phyloP scores from a whole-genome alignment of 2,329 filamentous ascomycete genomes.

The Exophiala oligosperma region DNA sequence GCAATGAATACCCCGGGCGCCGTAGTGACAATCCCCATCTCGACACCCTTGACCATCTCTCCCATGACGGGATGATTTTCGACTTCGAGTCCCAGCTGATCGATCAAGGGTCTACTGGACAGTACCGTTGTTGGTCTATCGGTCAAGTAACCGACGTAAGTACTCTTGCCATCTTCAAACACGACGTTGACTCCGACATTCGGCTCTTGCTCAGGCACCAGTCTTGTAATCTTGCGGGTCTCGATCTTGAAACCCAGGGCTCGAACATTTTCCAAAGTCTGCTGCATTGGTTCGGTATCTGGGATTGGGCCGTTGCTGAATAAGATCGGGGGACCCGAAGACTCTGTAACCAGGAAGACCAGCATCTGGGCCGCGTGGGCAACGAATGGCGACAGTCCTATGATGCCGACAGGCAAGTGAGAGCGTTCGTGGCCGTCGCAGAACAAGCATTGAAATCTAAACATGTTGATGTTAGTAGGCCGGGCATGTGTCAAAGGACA shows the following conservation, averaged over 20 bases:
- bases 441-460: slow-evolving; percentile 8
- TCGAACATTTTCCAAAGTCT: neutral
- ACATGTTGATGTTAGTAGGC: neutral
- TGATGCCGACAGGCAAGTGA: neutral
- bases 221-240: neutral
- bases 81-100: slow-evolving; percentile 1
- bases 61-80: neutral
- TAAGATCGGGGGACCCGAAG: neutral
- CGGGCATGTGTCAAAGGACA: neutral
- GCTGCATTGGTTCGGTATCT: neutral
- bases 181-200: neutral
- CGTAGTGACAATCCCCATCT: neutral
- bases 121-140: neutral
- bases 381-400: slow-evolving; percentile 1
- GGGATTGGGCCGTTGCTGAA: slow-evolving; percentile 2
- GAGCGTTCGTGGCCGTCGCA: slow-evolving; percentile 7
- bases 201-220: neutral
- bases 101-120: neutral
- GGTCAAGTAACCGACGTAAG: neutral
- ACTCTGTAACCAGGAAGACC: neutral
- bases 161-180: neutral
- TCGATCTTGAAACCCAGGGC: slow-evolving; percentile 1
- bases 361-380: neutral
- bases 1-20: neutral
- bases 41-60: slow-evolving; percentile 3